phyloP scores from a whole-genome alignment of 257 asterid genomes.

The Solanum stenotomum region DNA sequence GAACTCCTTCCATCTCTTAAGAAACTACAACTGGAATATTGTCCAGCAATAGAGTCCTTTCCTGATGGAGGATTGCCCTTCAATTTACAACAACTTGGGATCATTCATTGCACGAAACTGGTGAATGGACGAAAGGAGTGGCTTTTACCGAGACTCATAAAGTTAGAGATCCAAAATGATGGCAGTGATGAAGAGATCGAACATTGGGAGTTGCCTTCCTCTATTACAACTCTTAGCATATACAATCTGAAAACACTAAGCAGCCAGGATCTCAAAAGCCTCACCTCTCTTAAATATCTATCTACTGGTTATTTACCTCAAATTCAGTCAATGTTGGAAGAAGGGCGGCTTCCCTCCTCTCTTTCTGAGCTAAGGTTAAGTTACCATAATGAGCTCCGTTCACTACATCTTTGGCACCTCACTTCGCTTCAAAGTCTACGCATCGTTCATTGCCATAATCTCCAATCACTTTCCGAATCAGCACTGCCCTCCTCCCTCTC shows the following conservation, averaged over 20 bases:
- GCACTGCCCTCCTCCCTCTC: not conserved
- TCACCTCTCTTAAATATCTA: not conserved
- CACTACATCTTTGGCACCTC: not conserved
- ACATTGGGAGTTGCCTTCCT: not conserved
- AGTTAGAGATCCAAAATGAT: no score
- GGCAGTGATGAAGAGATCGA: not conserved
- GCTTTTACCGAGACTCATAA: no score
- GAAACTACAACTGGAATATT: rapidly evolving
- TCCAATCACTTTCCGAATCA: not conserved
- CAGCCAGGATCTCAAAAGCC: not conserved
- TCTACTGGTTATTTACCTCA: rapidly evolving
- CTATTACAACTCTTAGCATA: not conserved
- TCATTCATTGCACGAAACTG: rapidly evolving
- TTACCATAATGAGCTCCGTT: not conserved
- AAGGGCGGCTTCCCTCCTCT: not conserved
- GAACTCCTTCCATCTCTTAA: not conserved
- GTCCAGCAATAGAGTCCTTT: not conserved
- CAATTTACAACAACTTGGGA: no score
- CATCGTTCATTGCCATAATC: rapidly evolving
- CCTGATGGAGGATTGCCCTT: no score
- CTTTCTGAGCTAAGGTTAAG: not conserved
- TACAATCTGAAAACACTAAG: not conserved
- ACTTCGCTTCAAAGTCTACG: not conserved
- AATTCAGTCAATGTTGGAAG: not conserved
- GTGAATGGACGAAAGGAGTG: no score